Evolutionary conservation across 805 yeast species (phyloP).

Genomic region (Metschnikowia baotianmanensis): DNA sequence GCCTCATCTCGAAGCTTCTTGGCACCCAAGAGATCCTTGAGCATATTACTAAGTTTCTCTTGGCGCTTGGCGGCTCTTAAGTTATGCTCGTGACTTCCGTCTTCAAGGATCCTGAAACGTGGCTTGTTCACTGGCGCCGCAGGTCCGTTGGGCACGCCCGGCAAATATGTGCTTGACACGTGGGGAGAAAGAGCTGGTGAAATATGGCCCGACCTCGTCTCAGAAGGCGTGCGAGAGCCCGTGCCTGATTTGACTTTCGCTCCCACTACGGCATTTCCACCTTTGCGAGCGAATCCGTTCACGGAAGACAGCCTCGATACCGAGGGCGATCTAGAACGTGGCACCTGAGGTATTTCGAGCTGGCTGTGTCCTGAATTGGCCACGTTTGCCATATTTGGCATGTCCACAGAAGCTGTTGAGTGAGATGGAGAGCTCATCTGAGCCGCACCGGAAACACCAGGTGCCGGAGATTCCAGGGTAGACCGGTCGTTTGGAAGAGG

Average conservation of each 20-base stretch:
- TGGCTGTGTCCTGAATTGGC: background rate
- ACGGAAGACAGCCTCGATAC: slow-evolving; percentile 21
- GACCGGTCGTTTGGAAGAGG: slow-evolving; percentile 20
- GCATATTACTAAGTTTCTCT: slow-evolving; percentile 71
- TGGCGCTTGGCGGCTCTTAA: slow-evolving; percentile 73
- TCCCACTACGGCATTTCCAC: slow-evolving; percentile 4
- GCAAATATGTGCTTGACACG: slow-evolving; percentile 14
- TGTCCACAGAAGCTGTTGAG: slow-evolving; percentile 6
- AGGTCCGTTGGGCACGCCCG: slow-evolving; percentile 10
- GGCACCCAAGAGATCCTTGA: slow-evolving; percentile 73
- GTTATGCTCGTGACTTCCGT: slow-evolving; percentile 79
- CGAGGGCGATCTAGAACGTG: slow-evolving; percentile 13
- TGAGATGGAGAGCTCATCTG: slow-evolving; percentile 6
- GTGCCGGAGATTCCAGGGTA: slow-evolving; percentile 11
- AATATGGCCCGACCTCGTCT: slow-evolving; percentile 14
- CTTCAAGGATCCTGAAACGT: slow-evolving; percentile 56
- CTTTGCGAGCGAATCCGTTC: slow-evolving; percentile 15
- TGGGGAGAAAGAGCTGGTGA: slow-evolving; percentile 14
- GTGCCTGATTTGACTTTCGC: slow-evolving; percentile 17
- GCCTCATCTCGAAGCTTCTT: slow-evolving; percentile 70
- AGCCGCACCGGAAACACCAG: background rate
- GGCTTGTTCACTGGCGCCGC: slow-evolving; percentile 27
- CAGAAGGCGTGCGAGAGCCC: slow-evolving; percentile 23
- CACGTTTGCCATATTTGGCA: background rate
- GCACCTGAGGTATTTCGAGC: background rate